Conservation (phyloP, 495 filamentous ascomycete genomes). For the Penicillium pulvis region DNA sequence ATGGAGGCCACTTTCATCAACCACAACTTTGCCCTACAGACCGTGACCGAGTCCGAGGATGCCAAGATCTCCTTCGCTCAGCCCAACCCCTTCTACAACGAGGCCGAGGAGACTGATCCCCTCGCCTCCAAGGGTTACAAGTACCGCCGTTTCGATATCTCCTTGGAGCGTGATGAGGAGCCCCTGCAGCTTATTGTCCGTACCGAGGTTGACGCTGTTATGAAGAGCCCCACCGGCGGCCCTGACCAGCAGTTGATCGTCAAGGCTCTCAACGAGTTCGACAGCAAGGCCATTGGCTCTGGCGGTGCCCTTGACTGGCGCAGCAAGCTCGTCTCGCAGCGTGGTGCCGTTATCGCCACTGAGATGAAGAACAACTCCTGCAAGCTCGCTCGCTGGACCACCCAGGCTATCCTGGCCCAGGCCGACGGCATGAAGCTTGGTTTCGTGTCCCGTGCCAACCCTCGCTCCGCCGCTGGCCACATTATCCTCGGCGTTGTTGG, state of each 20-base stretch:
- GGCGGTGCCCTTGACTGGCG: slow-evolving; percentile 96
- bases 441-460: slow-evolving; percentile 93
- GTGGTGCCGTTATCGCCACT: slow-evolving; percentile 96
- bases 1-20: slow-evolving; percentile 99
- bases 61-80: slow-evolving; percentile 78
- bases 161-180: slow-evolving; percentile 85
- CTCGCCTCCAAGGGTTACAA: slow-evolving; percentile 96
- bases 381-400: slow-evolving; percentile 96
- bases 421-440: slow-evolving; percentile 98
- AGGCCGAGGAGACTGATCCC: slow-evolving; percentile 86
- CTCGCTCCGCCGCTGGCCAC: slow-evolving; percentile 85
- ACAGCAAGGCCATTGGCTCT: slow-evolving; percentile 92
- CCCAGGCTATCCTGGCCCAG: slow-evolving; percentile 91
- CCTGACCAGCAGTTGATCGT: slow-evolving; percentile 89
- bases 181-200: slow-evolving; percentile 90
- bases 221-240: slow-evolving; percentile 87
- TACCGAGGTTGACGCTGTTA: slow-evolving; percentile 92
- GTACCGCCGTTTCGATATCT: slow-evolving; percentile 95
- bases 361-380: slow-evolving; percentile 99
- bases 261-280: slow-evolving; percentile 98
- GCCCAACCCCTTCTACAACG: slow-evolving; percentile 97
- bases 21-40: slow-evolving; percentile 97
- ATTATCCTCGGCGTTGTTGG: slow-evolving; percentile 93
- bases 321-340: slow-evolving; percentile 85
- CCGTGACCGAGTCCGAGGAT: slow-evolving; percentile 76